Conservation (phyloP, 495 filamentous ascomycete genomes). For the Rhypophila decipiens region DNA sequence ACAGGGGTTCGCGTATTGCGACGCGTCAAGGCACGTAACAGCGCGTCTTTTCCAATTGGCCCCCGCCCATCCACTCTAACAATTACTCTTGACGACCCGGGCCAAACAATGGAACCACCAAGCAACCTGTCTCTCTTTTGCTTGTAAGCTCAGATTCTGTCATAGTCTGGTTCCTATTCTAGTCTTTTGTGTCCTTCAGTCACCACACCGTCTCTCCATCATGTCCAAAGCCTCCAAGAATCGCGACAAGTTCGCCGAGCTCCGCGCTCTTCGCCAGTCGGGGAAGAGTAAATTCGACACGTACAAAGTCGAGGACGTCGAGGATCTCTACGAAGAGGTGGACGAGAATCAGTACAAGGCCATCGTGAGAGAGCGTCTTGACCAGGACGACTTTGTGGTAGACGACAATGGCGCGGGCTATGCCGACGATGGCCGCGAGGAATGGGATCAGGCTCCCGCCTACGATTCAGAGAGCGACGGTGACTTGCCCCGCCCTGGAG, state of each 20-base stretch:
- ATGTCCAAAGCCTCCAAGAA: conserved; percentile 42
- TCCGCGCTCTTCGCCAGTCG: conserved; percentile 74
- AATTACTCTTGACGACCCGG: neutral
- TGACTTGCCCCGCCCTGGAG: conserved; percentile 45
- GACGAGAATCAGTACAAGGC: conserved; percentile 98
- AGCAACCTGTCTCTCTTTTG: neutral
- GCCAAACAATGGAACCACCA: too few species aligned
- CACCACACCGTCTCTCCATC: conserved; percentile 2
- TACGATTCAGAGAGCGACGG: conserved; percentile 71
- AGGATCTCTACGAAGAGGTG: conserved; percentile 88
- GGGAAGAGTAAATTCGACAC: conserved; percentile 84
- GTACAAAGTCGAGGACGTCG: conserved; percentile 84
- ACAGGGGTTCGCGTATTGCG: conserved; percentile 15
- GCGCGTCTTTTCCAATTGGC: conserved; percentile 18
- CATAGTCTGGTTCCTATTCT: too few species aligned
- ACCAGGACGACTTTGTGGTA: conserved; percentile 95
- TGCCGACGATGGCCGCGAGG: conserved; percentile 93
- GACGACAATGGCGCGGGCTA: conserved; percentile 92
- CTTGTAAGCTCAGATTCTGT: neutral
- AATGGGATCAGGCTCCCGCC: conserved; percentile 72
- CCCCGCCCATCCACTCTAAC: conserved; percentile 15
- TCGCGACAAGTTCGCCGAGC: conserved; percentile 62
- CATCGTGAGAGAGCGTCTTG: conserved; percentile 79
- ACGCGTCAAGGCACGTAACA: conserved; percentile 21
- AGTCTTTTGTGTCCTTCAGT: neutral